These are phyloP conservation scores for Alopecurus myosuroides DNA, from an alignment of 176 grass and related monocot genomes.

Conservation along the genomic window DNA sequence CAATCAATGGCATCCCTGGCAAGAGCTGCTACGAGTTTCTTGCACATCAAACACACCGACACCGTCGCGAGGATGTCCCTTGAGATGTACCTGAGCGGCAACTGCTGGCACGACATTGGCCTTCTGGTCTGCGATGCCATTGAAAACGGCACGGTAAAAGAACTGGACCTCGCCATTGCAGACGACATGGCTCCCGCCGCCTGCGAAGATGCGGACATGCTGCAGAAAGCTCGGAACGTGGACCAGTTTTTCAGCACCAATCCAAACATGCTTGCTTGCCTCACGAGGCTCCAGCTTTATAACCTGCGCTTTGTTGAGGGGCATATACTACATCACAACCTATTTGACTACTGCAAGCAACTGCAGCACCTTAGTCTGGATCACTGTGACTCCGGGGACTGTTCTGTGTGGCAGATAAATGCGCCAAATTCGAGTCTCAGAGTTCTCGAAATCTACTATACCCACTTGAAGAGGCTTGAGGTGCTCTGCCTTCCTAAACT, in stretches of 20 bases:
- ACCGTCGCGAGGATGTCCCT: background rate
- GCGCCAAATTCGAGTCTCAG: constrained; percentile 3
- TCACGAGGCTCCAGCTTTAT: background rate
- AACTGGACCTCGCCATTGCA: background rate
- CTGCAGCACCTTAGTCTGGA: background rate
- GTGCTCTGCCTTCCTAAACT: constrained; percentile 3
- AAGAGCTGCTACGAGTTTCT: background rate
- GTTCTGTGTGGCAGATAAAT: background rate
- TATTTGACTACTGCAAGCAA: constrained; percentile 20
- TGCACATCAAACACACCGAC: background rate
- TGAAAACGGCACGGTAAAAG: background rate
- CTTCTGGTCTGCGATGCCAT: background rate
- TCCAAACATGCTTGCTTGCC: background rate
- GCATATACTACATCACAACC: background rate
- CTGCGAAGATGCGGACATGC: background rate
- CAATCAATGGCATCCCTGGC: background rate
- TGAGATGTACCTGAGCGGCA: background rate
- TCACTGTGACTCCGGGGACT: background rate
- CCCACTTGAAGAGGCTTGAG: background rate
- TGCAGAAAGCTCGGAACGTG: background rate
- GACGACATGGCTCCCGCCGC: background rate
- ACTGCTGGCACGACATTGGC: background rate
- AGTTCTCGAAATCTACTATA: background rate
- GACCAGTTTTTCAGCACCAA: background rate
- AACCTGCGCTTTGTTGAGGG: background rate